Evolutionary conservation across 2,329 filamentous ascomycete genomes (phyloP), one percentile per base, ranked within the genome.

Genomic region (Hirsutella rhossiliensis): DNA sequence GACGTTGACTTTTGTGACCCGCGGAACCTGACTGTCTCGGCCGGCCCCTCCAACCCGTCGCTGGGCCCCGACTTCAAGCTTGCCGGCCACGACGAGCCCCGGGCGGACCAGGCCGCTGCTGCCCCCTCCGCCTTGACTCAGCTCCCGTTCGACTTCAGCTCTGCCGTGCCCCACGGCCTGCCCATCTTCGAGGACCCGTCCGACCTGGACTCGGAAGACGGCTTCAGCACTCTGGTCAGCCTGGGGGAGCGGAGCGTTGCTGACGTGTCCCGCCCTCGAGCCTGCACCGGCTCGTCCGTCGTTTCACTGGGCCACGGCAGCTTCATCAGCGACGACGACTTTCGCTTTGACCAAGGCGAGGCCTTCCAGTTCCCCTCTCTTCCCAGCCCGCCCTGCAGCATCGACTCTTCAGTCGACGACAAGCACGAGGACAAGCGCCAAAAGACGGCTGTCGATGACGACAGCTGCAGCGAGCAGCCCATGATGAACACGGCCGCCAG

Each of bases 1-100:
- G 82, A 87, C 62, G 75, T 87, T 53, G 82, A 87, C 65, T 94
- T 92, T 62, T 95, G 90, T 65, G 89, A 96, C 60, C 89, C 90
- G 30, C 82, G 89, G 58, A 87, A 94, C 59, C 69, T 96, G 50
- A 94, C 85, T 18, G 86, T 95, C 15, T 73, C 68, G 43, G 63
- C 64, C 59, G 42, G 61, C 56, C 64, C 72, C 44, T 62, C 69
- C 48, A 73, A 69, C 54, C 61, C 71, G 34, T 71, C 67, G 9
- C 58, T 73, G 42, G 65, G 71, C 8, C 65, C 73, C 39, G 82
- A 87, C 52, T 82, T 87, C 52, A 73, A 82, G 47, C 70, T 85
- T 51, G 71, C 79, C 37, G 74, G 74, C 17, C 65, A 83, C 55
- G 75, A 81, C 62, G 78, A 84, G 70, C 54, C 50, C 60, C 77